phyloP scores from a whole-genome alignment of 257 asterid genomes.

The Scutellaria barbata region DNA sequence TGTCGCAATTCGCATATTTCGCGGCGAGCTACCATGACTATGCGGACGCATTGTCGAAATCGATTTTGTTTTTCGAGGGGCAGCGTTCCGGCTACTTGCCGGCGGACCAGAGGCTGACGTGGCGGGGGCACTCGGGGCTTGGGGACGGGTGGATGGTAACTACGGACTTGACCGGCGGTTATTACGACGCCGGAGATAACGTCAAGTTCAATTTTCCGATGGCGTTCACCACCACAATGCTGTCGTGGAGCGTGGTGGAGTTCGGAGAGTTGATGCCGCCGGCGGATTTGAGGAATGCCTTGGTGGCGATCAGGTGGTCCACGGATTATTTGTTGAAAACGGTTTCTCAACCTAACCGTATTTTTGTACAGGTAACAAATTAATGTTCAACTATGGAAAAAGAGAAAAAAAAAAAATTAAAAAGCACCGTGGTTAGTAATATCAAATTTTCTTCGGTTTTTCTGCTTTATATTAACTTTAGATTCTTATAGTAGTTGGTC shows the following conservation, averaged over 20 bases:
- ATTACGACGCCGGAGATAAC: slow-evolving; percentile 97
- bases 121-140: slow-evolving; percentile 88
- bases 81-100: slow-evolving; percentile 94
- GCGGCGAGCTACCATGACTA: slow-evolving; percentile 66
- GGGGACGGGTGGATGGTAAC: slow-evolving; percentile 73
- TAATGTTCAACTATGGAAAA: background rate
- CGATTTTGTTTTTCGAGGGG: slow-evolving; percentile 84
- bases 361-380: slow-evolving; percentile 84
- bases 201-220: slow-evolving; percentile 90
- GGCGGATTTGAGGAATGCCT: slow-evolving; percentile 67
- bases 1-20: slow-evolving; percentile 36
- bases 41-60: slow-evolving; percentile 78
- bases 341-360: slow-evolving; percentile 84
- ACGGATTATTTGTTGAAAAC: slow-evolving; percentile 88
- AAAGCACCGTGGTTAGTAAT: background rate
- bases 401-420: background rate
- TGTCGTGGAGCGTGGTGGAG: slow-evolving; percentile 94
- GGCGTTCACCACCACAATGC: slow-evolving; percentile 97
- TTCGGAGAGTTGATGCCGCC: slow-evolving; percentile 79
- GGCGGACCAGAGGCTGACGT: slow-evolving; percentile 73
- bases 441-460: too few relatives aligned
- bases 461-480: too few relatives aligned
- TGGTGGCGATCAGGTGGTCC: slow-evolving; percentile 82
- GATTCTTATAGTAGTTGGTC: too few relatives aligned
- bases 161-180: slow-evolving; percentile 85